A percentile compares a stretch with the other conserved stretches of the same genome.
These are phyloP conservation scores for Fraxinus excelsior DNA, from an alignment of 257 asterid species.

Conservation along the genomic window DNA sequence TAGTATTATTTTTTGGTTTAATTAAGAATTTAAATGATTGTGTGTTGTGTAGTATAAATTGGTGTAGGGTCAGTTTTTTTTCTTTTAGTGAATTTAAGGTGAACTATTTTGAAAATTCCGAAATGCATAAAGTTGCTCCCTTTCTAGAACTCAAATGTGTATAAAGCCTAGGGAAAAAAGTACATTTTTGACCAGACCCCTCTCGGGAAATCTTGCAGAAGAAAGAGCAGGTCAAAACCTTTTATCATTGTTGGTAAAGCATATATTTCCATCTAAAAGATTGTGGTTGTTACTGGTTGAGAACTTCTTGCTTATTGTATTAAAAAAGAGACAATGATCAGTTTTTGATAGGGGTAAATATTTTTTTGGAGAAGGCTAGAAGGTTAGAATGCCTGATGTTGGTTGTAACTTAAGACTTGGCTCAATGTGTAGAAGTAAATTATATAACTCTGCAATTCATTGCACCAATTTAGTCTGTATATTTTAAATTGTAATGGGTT, in stretches of 20 bases:
- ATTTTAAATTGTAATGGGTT: neutral
- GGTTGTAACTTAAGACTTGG: neutral
- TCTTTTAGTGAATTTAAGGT: neutral
- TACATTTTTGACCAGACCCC: neutral
- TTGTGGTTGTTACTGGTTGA: neutral
- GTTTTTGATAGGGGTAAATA: neutral
- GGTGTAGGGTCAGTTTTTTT: neutral
- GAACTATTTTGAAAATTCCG: neutral
- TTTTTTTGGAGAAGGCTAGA: neutral
- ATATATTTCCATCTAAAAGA: conserved; percentile 4
- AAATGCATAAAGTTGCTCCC: neutral
- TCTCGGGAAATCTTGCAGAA: neutral
- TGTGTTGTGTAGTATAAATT: neutral
- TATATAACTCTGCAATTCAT: neutral
- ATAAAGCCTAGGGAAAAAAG: neutral
- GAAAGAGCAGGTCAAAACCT: neutral
- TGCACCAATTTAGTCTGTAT: neutral
- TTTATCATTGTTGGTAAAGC: neutral
- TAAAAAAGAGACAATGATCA: neutral
- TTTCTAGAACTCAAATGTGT: neutral
- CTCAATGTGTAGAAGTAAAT: neutral
- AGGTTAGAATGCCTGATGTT: neutral
- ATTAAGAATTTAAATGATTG: neutral
- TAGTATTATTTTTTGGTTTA: too few relatives aligned
- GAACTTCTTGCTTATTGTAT: neutral